Base-by-base conservation (phyloP, 1,139 yeast species). In the Pichia sp. region DNA sequence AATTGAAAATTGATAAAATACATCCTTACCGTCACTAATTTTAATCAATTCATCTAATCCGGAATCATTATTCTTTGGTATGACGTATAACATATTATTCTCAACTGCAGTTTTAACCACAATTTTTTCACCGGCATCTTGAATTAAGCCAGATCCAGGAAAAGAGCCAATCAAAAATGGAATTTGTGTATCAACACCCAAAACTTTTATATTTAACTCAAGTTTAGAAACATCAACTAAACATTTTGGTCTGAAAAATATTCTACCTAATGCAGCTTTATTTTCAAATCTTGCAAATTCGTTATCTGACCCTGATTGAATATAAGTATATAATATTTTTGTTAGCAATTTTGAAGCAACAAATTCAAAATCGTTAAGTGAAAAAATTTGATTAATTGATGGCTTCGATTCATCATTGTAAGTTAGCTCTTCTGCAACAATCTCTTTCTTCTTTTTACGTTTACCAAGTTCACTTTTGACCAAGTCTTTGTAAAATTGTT, bases 151-250 rank as follows among this genome's bases (percentile, higher is more conserved):
- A 39, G 83, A 85, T 58, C 80, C 75, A 0, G 84, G 83, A 16
- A 83, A 74, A 1, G 87, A 84, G 9, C 85, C 79, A 46, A 81
- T 70, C 51, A 83, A 83, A 57, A 81, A 73, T 4, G 87, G 87
- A 7, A 72, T 65, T 10, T 67, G 61, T 22, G 69, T 67, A 30
- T 63, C 58, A 27, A 61, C 55, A 19, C 80, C 81, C 44, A 76
- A 67, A 58, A 77, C 63, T 2, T 62, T 53, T 5, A 77, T 70
- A 16, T 62, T 52, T 16, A 70, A 59, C 52, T 69, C 70, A 25
- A 73, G 60, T n/a, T 68, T 58, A 11, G 62, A 54, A 14, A 73
- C 75, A 55, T 76, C 73, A n/a, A 68, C 64, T 61, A 76, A 62
- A 36, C 73, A 73, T 36, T 72, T 64, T 18, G 79, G 77, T 38